Evolutionary conservation across 176 grass and related monocot genomes (phyloP).

Genomic region (Saccharum spontaneum): DNA sequence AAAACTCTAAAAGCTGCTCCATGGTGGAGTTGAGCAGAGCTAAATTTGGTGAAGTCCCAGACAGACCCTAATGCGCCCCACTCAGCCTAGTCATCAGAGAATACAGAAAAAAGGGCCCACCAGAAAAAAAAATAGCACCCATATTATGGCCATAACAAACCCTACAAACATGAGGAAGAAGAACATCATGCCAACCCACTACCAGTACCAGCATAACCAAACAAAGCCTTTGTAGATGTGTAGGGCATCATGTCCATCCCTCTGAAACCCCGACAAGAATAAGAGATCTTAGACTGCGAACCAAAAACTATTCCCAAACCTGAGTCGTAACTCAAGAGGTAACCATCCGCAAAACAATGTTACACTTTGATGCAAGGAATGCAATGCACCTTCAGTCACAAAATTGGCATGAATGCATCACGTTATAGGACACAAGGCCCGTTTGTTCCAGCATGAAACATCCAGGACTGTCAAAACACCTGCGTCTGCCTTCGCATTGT

Average conservation of each 20-base stretch:
- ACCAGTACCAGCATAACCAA: background rate
- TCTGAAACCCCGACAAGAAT: background rate
- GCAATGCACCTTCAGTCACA: background rate
- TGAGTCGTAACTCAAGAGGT: background rate
- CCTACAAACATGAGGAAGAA: background rate
- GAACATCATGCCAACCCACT: background rate
- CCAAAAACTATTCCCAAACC: background rate
- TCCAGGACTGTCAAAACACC: background rate
- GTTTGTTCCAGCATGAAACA: background rate
- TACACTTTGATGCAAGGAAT: background rate
- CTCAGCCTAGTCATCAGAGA: background rate
- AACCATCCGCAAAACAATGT: background rate
- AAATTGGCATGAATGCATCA: slow-evolving; percentile 5
- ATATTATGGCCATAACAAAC: background rate
- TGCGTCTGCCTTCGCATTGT: background rate
- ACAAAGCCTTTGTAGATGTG: background rate
- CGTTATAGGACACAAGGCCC: background rate
- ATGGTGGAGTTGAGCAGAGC: background rate
- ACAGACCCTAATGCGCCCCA: background rate
- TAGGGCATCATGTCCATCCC: background rate
- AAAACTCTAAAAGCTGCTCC: too few relatives aligned
- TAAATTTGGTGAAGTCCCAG: background rate
- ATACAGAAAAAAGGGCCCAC: background rate
- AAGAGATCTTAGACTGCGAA: background rate
- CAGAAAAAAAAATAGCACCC: background rate